phyloP scores from a whole-genome alignment of 139 green algal species.

The Pycnococcus provasolii region DNA sequence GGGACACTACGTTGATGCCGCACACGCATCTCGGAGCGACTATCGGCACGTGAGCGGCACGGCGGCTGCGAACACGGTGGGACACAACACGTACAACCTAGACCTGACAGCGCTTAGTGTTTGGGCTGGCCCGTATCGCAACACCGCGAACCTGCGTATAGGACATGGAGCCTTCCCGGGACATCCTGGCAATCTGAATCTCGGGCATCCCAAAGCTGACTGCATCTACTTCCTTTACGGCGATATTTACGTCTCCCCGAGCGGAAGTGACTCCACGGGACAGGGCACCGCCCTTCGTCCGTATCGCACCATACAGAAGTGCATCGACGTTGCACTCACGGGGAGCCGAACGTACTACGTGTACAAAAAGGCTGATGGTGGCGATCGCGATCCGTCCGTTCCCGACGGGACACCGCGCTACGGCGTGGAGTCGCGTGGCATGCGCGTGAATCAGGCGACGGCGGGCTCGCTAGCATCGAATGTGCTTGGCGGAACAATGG shows the following conservation, averaged over 20 bases:
- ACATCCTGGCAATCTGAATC: constrained; percentile 9
- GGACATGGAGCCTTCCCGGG: constrained; percentile 10
- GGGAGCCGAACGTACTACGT: constrained; percentile 4
- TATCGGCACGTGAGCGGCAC: neutral
- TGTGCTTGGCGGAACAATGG: neutral
- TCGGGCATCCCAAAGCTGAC: constrained; percentile 6
- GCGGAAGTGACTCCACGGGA: constrained; percentile 11
- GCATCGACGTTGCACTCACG: constrained; percentile 9
- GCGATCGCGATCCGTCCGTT: constrained; percentile 10
- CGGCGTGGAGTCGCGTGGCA: neutral
- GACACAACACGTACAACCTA: constrained; percentile 10
- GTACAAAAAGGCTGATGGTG: constrained; percentile 12
- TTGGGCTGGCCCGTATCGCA: neutral
- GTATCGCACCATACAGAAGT: constrained; percentile 19
- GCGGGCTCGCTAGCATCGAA: neutral
- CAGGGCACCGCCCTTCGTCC: constrained; percentile 15
- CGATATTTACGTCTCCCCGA: constrained; percentile 22
- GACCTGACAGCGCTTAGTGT: constrained; percentile 4
- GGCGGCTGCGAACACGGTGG: neutral
- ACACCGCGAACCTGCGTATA: neutral
- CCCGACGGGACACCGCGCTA: constrained; percentile 6
- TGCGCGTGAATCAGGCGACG: neutral
- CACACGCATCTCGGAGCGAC: neutral
- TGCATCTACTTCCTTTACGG: constrained; percentile 24
- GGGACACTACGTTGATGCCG: neutral